Evolutionary conservation across 129 eudicot genomes (phyloP), one percentile per base, ranked within the genome.

Genomic region (Centaurea solstitialis): DNA sequence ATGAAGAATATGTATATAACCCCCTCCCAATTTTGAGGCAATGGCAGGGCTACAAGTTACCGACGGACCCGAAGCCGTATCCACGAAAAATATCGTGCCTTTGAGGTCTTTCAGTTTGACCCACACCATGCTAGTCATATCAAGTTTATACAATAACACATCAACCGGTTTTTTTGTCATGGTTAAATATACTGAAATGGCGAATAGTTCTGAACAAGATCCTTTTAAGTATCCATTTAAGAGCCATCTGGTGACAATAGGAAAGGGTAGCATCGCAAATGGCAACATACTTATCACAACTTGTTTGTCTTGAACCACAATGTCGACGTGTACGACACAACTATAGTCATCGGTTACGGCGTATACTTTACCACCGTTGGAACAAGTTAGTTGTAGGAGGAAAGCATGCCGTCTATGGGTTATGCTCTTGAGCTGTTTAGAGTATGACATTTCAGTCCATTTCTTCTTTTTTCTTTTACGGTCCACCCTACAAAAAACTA

Each of bases 1-100:
- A 7, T 66, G 66, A 20, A 24, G 37, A 23, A 80, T n/a, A 24
- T 76, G 70, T 18, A 77, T 67, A 73, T 68, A 81, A 72, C 68
- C 74, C 24, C 86, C 83, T 53, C 30, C 30, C 2, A 53, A 57
- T 13, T 20, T 35, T 2, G 50, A 24, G 17, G 68, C 69, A 35
- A 65, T 4, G 22, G 75, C 72, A 50, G 50, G 64, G 64, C 21
- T 72, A 35, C 78, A 80, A n/a, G 18, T 61, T 6, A 71, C 21
- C 10, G 18, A n/a, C 4, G 18, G 0, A 68, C 22, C 9, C 12
- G 11, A 30, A 20, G 11, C 9, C 26, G 11, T 20, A 5, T 45
- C 84, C 43, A 79, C 61, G 47, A 74, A 68, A 57, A 84, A 79
- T 4, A 38, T 41, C 4, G 64, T 40, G 6, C 70, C 84, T 68